phyloP scores from a whole-genome alignment of 2,329 filamentous ascomycete genomes.

The Botrytis pseudocinerea region DNA sequence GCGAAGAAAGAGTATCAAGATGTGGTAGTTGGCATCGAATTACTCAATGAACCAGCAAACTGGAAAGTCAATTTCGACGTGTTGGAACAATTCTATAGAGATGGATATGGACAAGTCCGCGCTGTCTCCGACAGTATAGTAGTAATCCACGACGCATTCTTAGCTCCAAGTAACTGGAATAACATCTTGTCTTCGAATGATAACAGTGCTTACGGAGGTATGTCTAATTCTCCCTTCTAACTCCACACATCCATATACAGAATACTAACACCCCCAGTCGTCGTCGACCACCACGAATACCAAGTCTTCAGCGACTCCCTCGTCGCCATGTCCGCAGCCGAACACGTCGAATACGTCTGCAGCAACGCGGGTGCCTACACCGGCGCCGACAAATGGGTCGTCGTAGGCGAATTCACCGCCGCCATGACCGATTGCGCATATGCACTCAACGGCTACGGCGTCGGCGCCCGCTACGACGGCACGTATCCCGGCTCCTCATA shows the following conservation, averaged over 20 bases:
- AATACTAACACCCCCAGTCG: constrained; percentile 48
- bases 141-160: constrained; percentile 61
- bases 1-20: constrained; percentile 53
- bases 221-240: constrained; percentile 42
- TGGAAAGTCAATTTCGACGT: constrained; percentile 41
- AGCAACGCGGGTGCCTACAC: constrained; percentile 50
- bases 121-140: constrained; percentile 50
- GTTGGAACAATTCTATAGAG: constrained; percentile 47
- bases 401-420: constrained; percentile 69
- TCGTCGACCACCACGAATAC: constrained; percentile 70
- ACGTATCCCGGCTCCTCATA: constrained; percentile 49
- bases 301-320: constrained; percentile 59
- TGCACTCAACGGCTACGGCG: constrained; percentile 55
- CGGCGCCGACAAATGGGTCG: constrained; percentile 62
- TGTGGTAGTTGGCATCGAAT: constrained; percentile 57
- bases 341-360: constrained; percentile 60
- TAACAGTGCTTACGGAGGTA: constrained; percentile 46
- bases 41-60: constrained; percentile 55
- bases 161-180: constrained; percentile 58
- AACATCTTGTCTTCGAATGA: constrained; percentile 53
- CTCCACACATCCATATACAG: constrained; percentile 48
- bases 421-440: constrained; percentile 63
- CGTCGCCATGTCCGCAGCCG: constrained; percentile 50
- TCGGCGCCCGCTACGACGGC: constrained; percentile 60
- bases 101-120: constrained; percentile 51